Evolutionary conservation across 116 monocot genomes (phyloP).

Genomic region (Phalaenopsis hybrid): DNA sequence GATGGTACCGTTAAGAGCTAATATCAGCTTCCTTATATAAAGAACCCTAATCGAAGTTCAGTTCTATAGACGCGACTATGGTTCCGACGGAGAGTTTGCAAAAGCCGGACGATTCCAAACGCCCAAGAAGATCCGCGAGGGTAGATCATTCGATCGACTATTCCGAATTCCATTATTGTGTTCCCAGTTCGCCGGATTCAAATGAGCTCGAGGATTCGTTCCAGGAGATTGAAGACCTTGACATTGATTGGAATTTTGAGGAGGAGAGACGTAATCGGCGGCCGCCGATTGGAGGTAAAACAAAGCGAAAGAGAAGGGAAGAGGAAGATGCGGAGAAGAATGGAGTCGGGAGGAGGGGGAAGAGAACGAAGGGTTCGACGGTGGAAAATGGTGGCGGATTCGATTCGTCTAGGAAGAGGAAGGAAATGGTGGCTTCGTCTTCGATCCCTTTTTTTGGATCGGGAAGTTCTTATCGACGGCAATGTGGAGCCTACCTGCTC

Average conservation of each 20-base stretch:
- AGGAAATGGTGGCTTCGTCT: neutral
- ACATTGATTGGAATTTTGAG: constrained; percentile 4
- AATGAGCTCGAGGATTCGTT: neutral
- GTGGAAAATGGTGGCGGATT: neutral
- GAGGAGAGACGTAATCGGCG: neutral
- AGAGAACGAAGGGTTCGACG: neutral
- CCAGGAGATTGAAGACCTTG: neutral
- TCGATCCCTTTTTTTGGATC: neutral
- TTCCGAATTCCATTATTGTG: neutral
- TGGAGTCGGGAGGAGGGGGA: neutral
- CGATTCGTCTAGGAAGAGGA: neutral
- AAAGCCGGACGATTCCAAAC: neutral
- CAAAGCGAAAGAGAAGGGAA: neutral
- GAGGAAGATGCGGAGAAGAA: neutral
- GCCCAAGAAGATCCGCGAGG: neutral
- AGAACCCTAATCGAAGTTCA: too few species aligned
- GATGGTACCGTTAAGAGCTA: too few species aligned
- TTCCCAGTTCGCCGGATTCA: neutral
- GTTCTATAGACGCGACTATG: too few species aligned
- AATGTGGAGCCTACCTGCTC: neutral
- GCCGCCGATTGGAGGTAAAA: too few species aligned
- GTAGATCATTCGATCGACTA: neutral
- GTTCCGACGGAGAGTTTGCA: neutral
- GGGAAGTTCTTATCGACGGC: neutral
- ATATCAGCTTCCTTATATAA: too few species aligned